Base-by-base conservation (phyloP, 257 asterid genomes). In the Leonotis leonurus region DNA sequence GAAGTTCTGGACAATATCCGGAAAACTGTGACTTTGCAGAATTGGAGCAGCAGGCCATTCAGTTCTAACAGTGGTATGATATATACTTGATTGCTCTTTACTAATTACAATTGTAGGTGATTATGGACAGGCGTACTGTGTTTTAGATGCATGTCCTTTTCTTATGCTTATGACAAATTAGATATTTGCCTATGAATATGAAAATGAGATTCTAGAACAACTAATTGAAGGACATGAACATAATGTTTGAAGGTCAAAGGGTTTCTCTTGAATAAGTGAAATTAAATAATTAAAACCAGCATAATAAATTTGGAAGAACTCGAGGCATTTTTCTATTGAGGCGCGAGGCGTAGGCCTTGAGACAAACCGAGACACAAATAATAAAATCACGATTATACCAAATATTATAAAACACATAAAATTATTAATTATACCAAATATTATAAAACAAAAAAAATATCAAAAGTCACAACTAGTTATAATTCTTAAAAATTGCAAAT, bases 1-100 rank as follows among this genome's bases (percentile, higher is more conserved):
- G 81, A 50, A 71, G 52, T 60, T 45, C 65, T 69, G 12, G 72
- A 68, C 55, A 45, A 29, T 60, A 58, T 67, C 67, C 80, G 71
- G 62, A 71, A 73, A 32, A 77, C 62, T 45, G 71, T 43, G 53
- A 54, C 35, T 65, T 12, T 67, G 71, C 84, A 70, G 57, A 71
- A 70, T 3, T 71, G 80, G 88, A 78, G 76, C 78, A n/a, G n/a
- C n/a, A 81, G 87, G 74, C 26, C 85, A 30, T 88, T 81, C 80
- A 79, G 96, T 70, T 83, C 96, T 16, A 83, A 57, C 17, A 67
- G 73, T 56, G 98, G 96, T 91, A 85, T 41, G 68, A 10, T 62
- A 12, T 56, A 48, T 18, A 18, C 64, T 44, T 53, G 13, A 24
- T 7, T 66, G 17, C 18, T 54, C 48, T 36, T 56, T 72, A n/a